Conservation (phyloP, 2,329 filamentous ascomycete genomes). For the Aspergillus pseudoterreus region DNA sequence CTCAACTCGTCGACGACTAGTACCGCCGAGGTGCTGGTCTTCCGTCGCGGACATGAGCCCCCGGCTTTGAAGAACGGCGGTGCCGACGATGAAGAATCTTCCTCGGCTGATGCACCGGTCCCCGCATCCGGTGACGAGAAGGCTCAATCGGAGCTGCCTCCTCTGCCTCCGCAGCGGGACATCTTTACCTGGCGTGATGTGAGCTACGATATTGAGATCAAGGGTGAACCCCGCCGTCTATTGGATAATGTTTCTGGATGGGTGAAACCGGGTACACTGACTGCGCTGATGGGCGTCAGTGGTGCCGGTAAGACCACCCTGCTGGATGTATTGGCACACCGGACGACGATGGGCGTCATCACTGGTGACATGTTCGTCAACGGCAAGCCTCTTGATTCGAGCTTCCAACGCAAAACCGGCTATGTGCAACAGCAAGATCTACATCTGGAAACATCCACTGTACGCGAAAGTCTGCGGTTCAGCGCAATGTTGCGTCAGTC, state of each 20-base stretch:
- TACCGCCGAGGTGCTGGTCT: constrained; percentile 73
- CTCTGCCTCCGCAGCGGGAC: constrained; percentile 52
- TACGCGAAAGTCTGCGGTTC: constrained; percentile 82
- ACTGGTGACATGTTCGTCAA: constrained; percentile 80
- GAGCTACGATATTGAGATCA: constrained; percentile 59
- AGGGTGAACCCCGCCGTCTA: constrained; percentile 67
- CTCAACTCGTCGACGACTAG: constrained; percentile 61
- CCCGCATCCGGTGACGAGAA: constrained; percentile 2
- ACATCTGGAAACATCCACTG: constrained; percentile 77
- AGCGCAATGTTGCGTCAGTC: constrained; percentile 81
- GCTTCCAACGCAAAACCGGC: constrained; percentile 32
- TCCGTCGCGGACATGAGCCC: constrained; percentile 54
- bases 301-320: constrained; percentile 89
- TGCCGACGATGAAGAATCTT: constrained; percentile 4
- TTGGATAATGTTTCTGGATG: constrained; percentile 83
- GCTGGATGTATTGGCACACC: constrained; percentile 76
- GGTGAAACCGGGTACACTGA: constrained; percentile 88
- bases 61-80: constrained; percentile 3
- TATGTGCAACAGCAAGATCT: constrained; percentile 83
- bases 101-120: background rate
- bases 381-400: constrained; percentile 60
- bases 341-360: constrained; percentile 81
- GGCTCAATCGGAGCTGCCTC: constrained; percentile 42
- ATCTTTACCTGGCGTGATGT: constrained; percentile 80
- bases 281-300: constrained; percentile 84